Base-by-base conservation (phyloP, 805 yeast genomes). In the Candida nitratophila region DNA sequence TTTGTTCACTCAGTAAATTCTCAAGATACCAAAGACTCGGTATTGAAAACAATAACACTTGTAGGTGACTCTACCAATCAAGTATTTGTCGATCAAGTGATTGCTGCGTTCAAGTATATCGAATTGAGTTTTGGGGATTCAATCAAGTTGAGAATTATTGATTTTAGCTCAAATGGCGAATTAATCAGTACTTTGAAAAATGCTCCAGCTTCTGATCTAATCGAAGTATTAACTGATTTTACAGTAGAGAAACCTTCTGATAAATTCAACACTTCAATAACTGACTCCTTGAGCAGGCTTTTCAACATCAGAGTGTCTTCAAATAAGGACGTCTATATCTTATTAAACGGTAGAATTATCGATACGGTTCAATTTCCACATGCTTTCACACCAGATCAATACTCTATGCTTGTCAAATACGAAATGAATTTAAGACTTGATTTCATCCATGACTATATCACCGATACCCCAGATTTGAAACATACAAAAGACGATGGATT, bases 331-430 rank as follows among this genome's bases (percentile, higher is more conserved):
- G 55, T 70, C 2, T 73, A 71, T 44, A 39, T 81, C 9, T 54
- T 77, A 9, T 51, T 79, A 21, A 80, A 80, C 52, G 84, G 88
- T 14, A 70, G 88, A 50, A 56, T 56, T 59, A 65, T 72, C 43
- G 70, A 57, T 50, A 64, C 64, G 27, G 65, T 47, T 44, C 50
- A 39, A n/a, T 56, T 43, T 37, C 61, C 42, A 50, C 55, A 45
- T 4, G 52, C 51, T 17, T 44, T 56, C 15, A 43, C 48, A 0
- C 14, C 32, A 5, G 47, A 49, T 1, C 66, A 69, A 3, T 52
- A 78, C 32, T 61, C 62, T 10, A 56, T 60, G 19, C 57, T 81
- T 2, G 48, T 73, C 1, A 67, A 68, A 6, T 69, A 70, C 48
- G 89, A 83, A 50, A 54, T 65, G 1, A 55, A 60, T 4, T 68